Evolutionary conservation across 208 protist species (phyloP).

Genomic region (Leishmania tarentolae): DNA sequence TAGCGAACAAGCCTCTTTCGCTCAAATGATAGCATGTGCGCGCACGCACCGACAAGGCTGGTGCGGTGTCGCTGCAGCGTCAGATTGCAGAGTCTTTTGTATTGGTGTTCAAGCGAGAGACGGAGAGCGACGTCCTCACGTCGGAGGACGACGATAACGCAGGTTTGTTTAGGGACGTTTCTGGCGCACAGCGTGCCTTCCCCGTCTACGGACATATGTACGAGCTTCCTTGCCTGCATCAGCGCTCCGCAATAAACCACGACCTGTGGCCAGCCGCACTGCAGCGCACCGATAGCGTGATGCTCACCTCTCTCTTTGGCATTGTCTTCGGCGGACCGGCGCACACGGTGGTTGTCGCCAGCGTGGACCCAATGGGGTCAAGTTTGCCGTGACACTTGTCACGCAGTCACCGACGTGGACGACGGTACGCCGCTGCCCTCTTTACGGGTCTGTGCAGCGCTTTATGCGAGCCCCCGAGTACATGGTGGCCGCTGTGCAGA

Average conservation of each 20-base stretch:
- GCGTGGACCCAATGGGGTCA: constrained; percentile 24
- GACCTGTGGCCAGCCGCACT: constrained; percentile 21
- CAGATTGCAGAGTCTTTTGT: constrained; percentile 15
- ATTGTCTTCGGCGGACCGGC: constrained; percentile 27
- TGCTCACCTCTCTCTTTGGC: constrained; percentile 13
- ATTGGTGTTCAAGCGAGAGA: constrained; percentile 6
- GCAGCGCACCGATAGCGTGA: constrained; percentile 10
- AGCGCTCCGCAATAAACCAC: constrained; percentile 14
- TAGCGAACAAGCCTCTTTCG: constrained; percentile 24
- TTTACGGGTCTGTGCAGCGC: constrained; percentile 31
- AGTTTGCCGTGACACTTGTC: constrained; percentile 15
- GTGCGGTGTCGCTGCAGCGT: constrained; percentile 20
- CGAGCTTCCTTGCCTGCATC: constrained; percentile 34
- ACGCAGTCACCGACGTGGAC: constrained; percentile 25
- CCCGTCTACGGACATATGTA: constrained; percentile 16
- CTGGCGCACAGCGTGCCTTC: constrained; percentile 23
- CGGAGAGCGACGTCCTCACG: constrained; percentile 1
- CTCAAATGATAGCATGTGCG: constrained; percentile 40
- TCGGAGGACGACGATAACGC: constrained; percentile 35
- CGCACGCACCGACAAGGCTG: constrained; percentile 37
- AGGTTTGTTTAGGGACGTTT: constrained; percentile 6
- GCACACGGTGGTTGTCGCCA: constrained; percentile 32
- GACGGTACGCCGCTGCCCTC: constrained; percentile 22
- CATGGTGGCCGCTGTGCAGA: constrained; percentile 6
- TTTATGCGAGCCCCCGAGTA: constrained; percentile 22